phyloP scores from a whole-genome alignment of 176 grass and related monocot species.

The Thalia dealbata region DNA sequence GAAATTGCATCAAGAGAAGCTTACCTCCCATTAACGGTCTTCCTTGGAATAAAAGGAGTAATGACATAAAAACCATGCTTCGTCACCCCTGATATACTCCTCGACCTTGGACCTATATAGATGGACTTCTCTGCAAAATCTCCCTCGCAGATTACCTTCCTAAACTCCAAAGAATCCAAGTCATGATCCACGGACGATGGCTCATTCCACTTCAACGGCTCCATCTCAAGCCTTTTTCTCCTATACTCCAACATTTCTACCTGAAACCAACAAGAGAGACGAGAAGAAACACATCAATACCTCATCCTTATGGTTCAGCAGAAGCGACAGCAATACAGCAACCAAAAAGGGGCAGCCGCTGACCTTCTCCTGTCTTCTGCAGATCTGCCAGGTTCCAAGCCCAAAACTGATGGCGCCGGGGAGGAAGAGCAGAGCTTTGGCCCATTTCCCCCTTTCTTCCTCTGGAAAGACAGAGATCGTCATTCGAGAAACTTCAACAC shows the following conservation, averaged over 20 bases:
- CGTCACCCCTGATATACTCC: conserved; percentile 82
- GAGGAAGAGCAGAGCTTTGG: conserved; percentile 80
- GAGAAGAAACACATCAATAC: conserved; percentile 18
- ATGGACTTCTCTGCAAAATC: conserved; percentile 62
- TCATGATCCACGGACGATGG: conserved; percentile 27
- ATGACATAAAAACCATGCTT: conserved; percentile 97
- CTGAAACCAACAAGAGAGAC: conserved; percentile 24
- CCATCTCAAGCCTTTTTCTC: conserved; percentile 68
- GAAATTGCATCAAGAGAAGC: not conserved
- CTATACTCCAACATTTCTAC: conserved; percentile 96
- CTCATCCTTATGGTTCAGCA: not conserved
- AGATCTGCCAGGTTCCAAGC: conserved; percentile 92
- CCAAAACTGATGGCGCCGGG: conserved; percentile 92
- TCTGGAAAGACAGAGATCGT: conserved; percentile 24
- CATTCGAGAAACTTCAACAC: not conserved
- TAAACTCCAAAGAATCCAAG: conserved; percentile 49
- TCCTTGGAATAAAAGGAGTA: conserved; percentile 53
- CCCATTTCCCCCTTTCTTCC: conserved; percentile 49
- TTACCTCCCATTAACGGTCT: conserved; percentile 45
- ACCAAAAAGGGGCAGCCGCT: not conserved
- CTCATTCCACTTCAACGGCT: conserved; percentile 55
- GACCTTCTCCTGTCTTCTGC: conserved; percentile 92
- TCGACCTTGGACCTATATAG: conserved; percentile 72
- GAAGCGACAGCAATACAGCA: not conserved
- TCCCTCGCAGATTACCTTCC: conserved; percentile 63